Percentiles rank a stretch among this genome's conserved stretches.
phyloP scores from a whole-genome alignment of 1,139 yeast species.

The Candida smagusa region DNA sequence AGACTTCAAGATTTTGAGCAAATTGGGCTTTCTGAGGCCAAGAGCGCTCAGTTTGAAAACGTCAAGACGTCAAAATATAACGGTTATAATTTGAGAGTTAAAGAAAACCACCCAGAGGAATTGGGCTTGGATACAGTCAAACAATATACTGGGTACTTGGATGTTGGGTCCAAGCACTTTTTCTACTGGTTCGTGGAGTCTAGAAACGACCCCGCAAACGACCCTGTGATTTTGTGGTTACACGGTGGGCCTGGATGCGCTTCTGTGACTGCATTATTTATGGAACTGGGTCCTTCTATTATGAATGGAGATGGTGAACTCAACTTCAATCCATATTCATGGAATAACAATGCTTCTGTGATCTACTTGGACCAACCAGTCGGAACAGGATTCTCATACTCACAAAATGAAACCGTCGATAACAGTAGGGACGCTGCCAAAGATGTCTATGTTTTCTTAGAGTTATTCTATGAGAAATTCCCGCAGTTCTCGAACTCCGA shows the following conservation, averaged over 20 bases:
- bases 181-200: conserved; percentile 85
- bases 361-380: conserved; percentile 95
- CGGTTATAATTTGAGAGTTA: conserved; percentile 57
- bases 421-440: conserved; percentile 86
- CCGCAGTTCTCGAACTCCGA: conserved; percentile 70
- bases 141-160: conserved; percentile 86
- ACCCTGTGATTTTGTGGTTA: conserved; percentile 84
- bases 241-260: conserved; percentile 95
- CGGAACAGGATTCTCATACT: conserved; percentile 88
- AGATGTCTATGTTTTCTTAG: conserved; percentile 89
- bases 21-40: too few relatives aligned
- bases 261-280: conserved; percentile 84
- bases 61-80: conserved; percentile 17
- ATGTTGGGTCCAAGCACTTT: conserved; percentile 78
- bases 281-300: conserved; percentile 85
- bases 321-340: conserved; percentile 70
- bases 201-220: conserved; percentile 81
- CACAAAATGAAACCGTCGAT: conserved; percentile 54
- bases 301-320: conserved; percentile 67
- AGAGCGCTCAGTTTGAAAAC: conserved; percentile 8
- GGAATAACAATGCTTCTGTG: conserved; percentile 88
- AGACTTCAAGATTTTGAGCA: too few relatives aligned
- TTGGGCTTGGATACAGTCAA: conserved; percentile 76
- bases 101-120: conserved; percentile 41
- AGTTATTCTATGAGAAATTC: conserved; percentile 86